Conservation (phyloP, 257 asterid species). For the Fraxinus anomala region DNA sequence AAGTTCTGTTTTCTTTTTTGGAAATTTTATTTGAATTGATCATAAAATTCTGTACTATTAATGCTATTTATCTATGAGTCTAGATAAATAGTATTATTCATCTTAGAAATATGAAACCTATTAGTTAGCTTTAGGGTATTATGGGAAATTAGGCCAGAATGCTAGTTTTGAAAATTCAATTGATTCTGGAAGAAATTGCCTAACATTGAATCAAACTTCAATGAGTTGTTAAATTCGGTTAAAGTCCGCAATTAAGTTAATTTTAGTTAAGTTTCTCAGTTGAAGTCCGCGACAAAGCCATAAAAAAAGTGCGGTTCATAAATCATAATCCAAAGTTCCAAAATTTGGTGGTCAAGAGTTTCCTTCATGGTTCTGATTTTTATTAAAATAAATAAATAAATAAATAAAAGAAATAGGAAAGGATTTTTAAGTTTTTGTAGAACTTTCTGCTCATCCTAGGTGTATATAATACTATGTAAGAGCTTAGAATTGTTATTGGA, state of each 20-base stretch:
- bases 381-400: neutral
- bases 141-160: neutral
- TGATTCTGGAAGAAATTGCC: neutral
- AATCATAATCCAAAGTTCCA: no score
- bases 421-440: no score
- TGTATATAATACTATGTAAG: neutral
- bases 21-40: neutral
- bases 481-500: no score
- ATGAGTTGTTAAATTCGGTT: neutral
- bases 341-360: neutral
- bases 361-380: neutral
- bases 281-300: no score
- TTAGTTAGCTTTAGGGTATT: neutral
- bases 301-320: no score
- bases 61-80: no score
- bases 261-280: no score
- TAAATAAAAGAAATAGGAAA: neutral
- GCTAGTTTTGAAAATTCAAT: neutral
- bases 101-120: neutral
- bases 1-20: constrained; percentile 15
- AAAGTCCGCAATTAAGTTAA: neutral
- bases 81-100: no score
- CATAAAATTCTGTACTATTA: constrained; percentile 1
- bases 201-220: neutral
- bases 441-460: no score